Conservation (phyloP, 495 filamentous ascomycete genomes). For the Annulohypoxylon stygium region DNA sequence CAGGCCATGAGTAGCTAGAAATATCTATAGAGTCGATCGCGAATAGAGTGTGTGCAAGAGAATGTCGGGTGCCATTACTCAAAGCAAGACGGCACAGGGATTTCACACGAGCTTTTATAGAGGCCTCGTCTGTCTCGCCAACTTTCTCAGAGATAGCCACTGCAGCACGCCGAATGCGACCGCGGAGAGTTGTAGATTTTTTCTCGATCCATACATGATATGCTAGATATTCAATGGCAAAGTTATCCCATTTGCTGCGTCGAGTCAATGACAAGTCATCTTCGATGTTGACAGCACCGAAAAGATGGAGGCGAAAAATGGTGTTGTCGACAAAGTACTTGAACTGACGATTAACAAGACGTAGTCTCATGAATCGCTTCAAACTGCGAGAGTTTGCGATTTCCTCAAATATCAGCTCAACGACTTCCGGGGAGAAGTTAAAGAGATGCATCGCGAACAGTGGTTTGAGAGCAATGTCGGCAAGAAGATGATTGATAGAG, state of each 20-base stretch:
- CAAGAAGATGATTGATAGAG: no score
- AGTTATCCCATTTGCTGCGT: background rate
- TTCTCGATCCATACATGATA: slow-evolving; percentile 9
- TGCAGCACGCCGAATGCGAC: slow-evolving; percentile 19
- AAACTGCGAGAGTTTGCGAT: slow-evolving; percentile 17
- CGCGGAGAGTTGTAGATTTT: background rate
- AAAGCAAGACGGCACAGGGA: slow-evolving; percentile 6
- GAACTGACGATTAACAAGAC: slow-evolving; percentile 24
- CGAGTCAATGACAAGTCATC: background rate
- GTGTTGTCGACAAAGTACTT: slow-evolving; percentile 21
- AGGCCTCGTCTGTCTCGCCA: slow-evolving; percentile 5
- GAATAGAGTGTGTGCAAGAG: no score
- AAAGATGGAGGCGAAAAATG: slow-evolving; percentile 16
- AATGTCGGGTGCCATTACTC: background rate
- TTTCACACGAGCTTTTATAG: slow-evolving; percentile 17
- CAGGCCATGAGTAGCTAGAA: no score
- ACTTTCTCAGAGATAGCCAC: slow-evolving; percentile 15
- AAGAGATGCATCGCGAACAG: no score
- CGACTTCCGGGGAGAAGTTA: no score
- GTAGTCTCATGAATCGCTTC: slow-evolving; percentile 23
- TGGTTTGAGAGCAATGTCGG: no score
- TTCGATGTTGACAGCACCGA: background rate
- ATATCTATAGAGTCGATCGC: no score
- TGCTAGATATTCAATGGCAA: slow-evolving; percentile 2
- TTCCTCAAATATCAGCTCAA: slow-evolving; percentile 9